phyloP scores from a whole-genome alignment of 148 eudicot species.

The Pharnaceum exiguum region DNA sequence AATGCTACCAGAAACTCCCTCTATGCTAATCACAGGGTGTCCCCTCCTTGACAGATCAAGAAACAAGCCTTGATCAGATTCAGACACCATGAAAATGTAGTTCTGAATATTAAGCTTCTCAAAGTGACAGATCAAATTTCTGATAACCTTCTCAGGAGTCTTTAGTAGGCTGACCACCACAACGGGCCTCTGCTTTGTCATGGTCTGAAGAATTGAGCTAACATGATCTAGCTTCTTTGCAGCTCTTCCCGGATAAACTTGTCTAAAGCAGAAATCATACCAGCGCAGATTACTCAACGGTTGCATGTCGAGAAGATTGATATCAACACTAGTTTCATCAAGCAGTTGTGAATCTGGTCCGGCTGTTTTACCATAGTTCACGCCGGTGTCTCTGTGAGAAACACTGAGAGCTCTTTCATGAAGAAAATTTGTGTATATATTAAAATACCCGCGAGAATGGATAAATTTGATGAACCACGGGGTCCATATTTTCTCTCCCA shows the following conservation, averaged over 20 bases:
- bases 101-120: conserved; percentile 63
- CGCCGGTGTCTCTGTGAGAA: conserved; percentile 94
- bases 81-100: conserved; percentile 60
- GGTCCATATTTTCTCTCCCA: conserved; percentile 97
- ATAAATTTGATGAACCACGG: conserved; percentile 96
- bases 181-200: conserved; percentile 49
- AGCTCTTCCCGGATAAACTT: conserved; percentile 60
- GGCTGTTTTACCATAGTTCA: conserved; percentile 79
- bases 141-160: conserved; percentile 34
- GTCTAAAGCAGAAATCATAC: conserved; percentile 92
- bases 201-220: conserved; percentile 39
- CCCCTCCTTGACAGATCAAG: conserved; percentile 84
- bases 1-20: conserved; percentile 35
- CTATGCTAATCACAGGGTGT: conserved; percentile 63
- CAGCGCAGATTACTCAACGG: conserved; percentile 60
- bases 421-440: conserved; percentile 74
- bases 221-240: conserved; percentile 46
- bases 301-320: conserved; percentile 40
- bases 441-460: conserved; percentile 76
- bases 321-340: conserved; percentile 39
- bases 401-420: conserved; percentile 72
- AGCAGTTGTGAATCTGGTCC: conserved; percentile 87
- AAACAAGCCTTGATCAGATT: conserved; percentile 39
- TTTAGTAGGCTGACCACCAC: conserved; percentile 43
- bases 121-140: conserved; percentile 81